Percentiles rank a stretch among this genome's conserved stretches.
phyloP scores from a whole-genome alignment of 1,284 basidiomycete species.

The Ustanciosporium gigantosporum region DNA sequence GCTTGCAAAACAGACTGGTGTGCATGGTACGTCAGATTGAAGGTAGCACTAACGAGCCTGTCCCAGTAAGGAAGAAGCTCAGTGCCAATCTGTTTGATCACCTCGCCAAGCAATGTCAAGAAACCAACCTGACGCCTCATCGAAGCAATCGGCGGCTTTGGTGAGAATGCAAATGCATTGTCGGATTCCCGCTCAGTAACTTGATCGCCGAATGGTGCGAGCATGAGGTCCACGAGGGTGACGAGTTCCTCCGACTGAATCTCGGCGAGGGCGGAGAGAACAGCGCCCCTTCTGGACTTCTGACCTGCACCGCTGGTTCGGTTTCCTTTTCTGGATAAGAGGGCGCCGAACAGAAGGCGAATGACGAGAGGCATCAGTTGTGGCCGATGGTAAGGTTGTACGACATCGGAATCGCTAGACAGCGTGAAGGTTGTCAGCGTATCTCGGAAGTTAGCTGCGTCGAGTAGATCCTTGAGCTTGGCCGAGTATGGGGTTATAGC shows the following conservation, averaged over 20 bases:
- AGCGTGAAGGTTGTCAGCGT: slow-evolving; percentile 72
- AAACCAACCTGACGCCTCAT: slow-evolving; percentile 47
- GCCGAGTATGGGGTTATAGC: slow-evolving; percentile 72
- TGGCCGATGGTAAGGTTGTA: slow-evolving; percentile 70
- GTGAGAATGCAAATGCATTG: slow-evolving; percentile 35
- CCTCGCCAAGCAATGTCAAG: slow-evolving; percentile 62
- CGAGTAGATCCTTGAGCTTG: slow-evolving; percentile 73
- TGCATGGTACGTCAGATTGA: slow-evolving; percentile 53
- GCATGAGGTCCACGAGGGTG: slow-evolving; percentile 84
- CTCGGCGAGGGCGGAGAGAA: slow-evolving; percentile 74
- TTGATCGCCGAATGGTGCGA: slow-evolving; percentile 71
- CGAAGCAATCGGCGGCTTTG: slow-evolving; percentile 22
- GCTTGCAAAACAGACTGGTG: slow-evolving; percentile 17
- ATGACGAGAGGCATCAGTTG: slow-evolving; percentile 77
- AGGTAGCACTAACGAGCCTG: slow-evolving; percentile 36
- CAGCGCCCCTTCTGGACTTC: slow-evolving; percentile 69
- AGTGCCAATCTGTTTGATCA: slow-evolving; percentile 52
- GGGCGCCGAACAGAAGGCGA: slow-evolving; percentile 82
- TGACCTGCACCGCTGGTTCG: slow-evolving; percentile 68
- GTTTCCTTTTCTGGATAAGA: slow-evolving; percentile 80
- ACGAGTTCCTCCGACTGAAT: slow-evolving; percentile 76
- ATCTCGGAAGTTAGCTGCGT: slow-evolving; percentile 86
- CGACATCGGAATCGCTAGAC: slow-evolving; percentile 61
- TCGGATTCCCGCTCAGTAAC: slow-evolving; percentile 11
- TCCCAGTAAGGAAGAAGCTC: slow-evolving; percentile 43